Evolutionary conservation across 495 filamentous ascomycete genomes (phyloP).

Genomic region (Astrothelium macrocarpum): DNA sequence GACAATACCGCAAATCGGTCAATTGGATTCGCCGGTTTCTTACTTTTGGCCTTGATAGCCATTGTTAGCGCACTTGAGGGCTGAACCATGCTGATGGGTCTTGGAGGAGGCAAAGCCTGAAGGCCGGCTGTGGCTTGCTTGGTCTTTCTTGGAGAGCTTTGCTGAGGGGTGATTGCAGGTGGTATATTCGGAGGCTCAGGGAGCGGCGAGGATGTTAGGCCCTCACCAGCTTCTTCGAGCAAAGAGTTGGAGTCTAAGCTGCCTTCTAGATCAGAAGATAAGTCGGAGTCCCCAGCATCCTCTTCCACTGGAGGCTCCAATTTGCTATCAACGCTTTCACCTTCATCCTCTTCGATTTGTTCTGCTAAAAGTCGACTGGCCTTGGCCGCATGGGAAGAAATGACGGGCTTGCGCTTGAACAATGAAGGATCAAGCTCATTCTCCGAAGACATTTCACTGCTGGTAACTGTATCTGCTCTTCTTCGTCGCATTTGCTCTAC

Average conservation of each 20-base stretch:
- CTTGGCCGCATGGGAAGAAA: conserved; percentile 43
- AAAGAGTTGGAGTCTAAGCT: conserved; percentile 54
- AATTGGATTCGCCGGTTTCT: conserved; percentile 71
- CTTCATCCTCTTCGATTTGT: conserved; percentile 33
- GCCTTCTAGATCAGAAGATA: conserved; percentile 61
- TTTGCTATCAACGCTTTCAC: conserved; percentile 14
- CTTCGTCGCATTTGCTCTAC: conserved; percentile 64
- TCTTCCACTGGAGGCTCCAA: conserved; percentile 41
- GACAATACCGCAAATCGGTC: conserved; percentile 78
- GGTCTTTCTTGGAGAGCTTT: conserved; percentile 51
- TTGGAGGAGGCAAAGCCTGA: conserved; percentile 78
- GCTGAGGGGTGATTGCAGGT: conserved; percentile 23
- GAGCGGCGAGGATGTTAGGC: conserved; percentile 31
- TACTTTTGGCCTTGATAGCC: conserved; percentile 67
- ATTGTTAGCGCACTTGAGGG: conserved; percentile 64
- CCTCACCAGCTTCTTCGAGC: conserved; percentile 41
- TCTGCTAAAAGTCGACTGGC: conserved; percentile 40
- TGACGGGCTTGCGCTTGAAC: conserved; percentile 51
- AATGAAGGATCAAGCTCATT: conserved; percentile 67
- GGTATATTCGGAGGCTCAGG: conserved; percentile 29
- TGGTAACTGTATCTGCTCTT: conserved; percentile 77
- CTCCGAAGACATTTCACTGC: conserved; percentile 85
- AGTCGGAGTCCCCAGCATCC: conserved; percentile 26
- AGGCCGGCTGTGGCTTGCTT: conserved; percentile 48
- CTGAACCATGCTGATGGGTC: conserved; percentile 75